Percentiles rank a stretch among this genome's conserved stretches.
Conservation (phyloP, 192 early-diverging fungal species). For the Allomyces macrogynus region DNA sequence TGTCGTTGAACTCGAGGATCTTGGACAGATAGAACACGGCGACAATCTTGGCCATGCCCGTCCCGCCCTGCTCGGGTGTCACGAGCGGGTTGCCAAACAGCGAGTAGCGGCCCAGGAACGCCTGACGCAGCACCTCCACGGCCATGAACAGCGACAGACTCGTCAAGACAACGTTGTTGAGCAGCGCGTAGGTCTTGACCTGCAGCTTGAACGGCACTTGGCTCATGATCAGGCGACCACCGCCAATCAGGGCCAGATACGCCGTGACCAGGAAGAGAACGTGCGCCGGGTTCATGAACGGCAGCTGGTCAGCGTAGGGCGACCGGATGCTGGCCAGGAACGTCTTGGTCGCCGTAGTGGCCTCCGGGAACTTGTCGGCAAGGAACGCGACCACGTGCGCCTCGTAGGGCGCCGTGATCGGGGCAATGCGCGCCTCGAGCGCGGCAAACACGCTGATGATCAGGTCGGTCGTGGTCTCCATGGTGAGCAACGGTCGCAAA, state of each 20-base stretch:
- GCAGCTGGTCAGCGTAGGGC: slow-evolving; percentile 6
- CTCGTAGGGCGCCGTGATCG: neutral
- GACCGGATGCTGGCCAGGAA: neutral
- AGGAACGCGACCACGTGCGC: neutral
- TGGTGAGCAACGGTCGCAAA: neutral
- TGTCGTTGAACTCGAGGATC: slow-evolving; percentile 21
- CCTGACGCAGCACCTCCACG: slow-evolving; percentile 7
- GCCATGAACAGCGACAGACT: slow-evolving; percentile 15
- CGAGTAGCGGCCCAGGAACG: slow-evolving; percentile 5
- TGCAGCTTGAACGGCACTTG: slow-evolving; percentile 8
- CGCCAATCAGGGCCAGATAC: slow-evolving; percentile 13
- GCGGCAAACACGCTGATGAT: neutral
- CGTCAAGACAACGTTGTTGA: slow-evolving; percentile 16
- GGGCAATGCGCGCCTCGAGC: neutral
- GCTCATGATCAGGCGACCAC: slow-evolving; percentile 11
- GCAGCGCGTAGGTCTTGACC: slow-evolving; percentile 9
- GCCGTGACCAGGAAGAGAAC: slow-evolving; percentile 8
- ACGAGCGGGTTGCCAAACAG: slow-evolving; percentile 13
- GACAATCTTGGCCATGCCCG: slow-evolving; percentile 15
- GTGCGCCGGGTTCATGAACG: slow-evolving; percentile 26
- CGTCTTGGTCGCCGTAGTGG: neutral
- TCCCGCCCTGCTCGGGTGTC: slow-evolving; percentile 10
- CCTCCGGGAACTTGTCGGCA: neutral
- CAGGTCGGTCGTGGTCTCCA: neutral
- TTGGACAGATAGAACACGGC: slow-evolving; percentile 25